Base-by-base conservation (phyloP, 75 land plant species). In the Cunninghamia lanceolata region DNA sequence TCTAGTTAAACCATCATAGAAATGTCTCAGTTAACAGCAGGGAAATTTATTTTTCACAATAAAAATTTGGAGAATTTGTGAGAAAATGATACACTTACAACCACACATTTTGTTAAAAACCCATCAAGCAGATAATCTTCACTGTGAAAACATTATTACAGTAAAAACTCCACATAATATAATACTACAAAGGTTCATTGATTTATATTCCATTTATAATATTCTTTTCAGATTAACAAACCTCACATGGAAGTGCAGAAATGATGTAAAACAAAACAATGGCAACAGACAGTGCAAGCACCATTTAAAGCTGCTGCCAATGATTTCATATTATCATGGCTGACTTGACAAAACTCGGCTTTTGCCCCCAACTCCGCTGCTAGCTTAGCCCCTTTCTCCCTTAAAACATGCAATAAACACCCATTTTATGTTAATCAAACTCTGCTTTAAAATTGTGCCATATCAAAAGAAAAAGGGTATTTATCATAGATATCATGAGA, bases 381-480 rank as follows among this genome's bases (percentile, higher is more conserved):
- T 83, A 96, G 84, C 10, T 91, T 87, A 84, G 89, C 93, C 40
- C 99, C 99, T 86, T 91, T 97, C 83, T 88, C 93, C 90, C 99
- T 97, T 38, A n/a, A 45, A 80, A 66, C 73, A 84, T 35, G 85
- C 71, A 59, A 91, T 19, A 76, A 45, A 82, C 52, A 85, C 39
- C 82, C 50, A 87, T 50, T 76, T 59, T 40, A 40, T 73, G 50
- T 87, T 79, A 47, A 86, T 19, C 42, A 43, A 45, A 45, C 30
- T 80, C 50, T 47, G 45, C 30, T 38, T 80, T 28, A 80, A 3
- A 43, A 80, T 45, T 21, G 28, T 45, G 47, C 34, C 82, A 80
- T 80, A 32, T 19, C n/a, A 19, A 43, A 40, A 42, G 3, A 11
- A 80, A 80, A 80, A 80, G 3, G 15, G 47, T 16, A 77, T 77